Conservation (phyloP, 352 stramenopile genomes). For the Phytophthora crassamura region DNA sequence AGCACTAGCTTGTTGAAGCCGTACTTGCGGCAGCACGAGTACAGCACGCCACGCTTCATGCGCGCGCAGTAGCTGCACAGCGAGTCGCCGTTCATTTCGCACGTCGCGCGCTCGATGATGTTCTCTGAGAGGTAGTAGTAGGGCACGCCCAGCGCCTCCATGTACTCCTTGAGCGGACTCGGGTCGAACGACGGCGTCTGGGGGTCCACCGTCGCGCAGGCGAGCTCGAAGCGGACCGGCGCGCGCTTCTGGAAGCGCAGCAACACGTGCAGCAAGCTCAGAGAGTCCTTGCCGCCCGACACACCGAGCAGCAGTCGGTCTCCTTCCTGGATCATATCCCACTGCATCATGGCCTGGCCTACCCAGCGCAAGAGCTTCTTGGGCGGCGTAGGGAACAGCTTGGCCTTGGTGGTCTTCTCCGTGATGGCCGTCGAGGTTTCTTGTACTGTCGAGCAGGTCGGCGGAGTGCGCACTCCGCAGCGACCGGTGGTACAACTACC, state of each 20-base stretch:
- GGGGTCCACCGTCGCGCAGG: conserved; percentile 96
- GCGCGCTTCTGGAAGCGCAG: conserved; percentile 94
- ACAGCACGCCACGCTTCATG: conserved; percentile 98
- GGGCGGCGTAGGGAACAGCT: conserved; percentile 67
- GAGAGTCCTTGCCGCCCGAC: conserved; percentile 98
- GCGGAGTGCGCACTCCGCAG: conserved; percentile 20
- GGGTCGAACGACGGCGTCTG: conserved; percentile 98
- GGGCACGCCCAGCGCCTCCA: conserved; percentile 93
- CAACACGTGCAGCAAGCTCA: conserved; percentile 96
- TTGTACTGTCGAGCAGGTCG: conserved; percentile 37
- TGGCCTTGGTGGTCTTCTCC: conserved; percentile 55
- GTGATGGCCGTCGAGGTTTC: conserved; percentile 50
- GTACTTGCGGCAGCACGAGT: conserved; percentile 93
- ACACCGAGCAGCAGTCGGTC: conserved; percentile 95
- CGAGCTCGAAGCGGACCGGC: conserved; percentile 95
- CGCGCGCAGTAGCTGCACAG: conserved; percentile 97
- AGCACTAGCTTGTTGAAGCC: conserved; percentile 95
- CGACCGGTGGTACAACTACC: conserved; percentile 26
- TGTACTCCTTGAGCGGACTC: conserved; percentile 96
- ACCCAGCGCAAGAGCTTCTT: conserved; percentile 83
- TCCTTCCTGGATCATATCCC: conserved; percentile 96
- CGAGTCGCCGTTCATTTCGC: conserved; percentile 90
- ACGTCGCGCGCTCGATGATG: conserved; percentile 90
- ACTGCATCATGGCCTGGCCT: conserved; percentile 93
- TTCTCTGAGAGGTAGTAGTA: conserved; percentile 96